Base-by-base conservation (phyloP, 164 flowering plant species). In the Macadamia integrifolia region DNA sequence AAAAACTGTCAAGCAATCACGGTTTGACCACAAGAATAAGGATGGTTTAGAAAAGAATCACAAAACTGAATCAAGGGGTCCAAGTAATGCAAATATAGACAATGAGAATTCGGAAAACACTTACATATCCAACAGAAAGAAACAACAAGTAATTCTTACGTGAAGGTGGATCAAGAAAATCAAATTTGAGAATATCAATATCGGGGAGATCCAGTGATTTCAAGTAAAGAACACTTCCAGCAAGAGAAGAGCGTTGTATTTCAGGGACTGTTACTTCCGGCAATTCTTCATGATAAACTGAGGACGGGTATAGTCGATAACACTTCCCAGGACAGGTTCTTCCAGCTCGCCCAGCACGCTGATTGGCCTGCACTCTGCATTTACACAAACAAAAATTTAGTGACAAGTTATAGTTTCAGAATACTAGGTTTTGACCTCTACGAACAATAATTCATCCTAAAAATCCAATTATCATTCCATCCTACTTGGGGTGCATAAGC, bases 291-390 rank as follows among this genome's bases (percentile, higher is more conserved):
- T 80, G 72, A 74, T 90, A 95, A 23, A 82, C 81, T 9, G n/a
- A 53, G 30, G 89, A 81, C 18, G 99, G 89, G 76, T 92, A 95
- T 60, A 95, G 72, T n/a, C 99, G 87, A 58, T 88, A 95, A 76
- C 99, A 95, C 78, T 92, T 90, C 66, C 98, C 99, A 67, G 96
- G 90, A 63, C 96, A 80, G 49, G 99, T 92, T 81, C 99, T 84
- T 79, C 98, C 99, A 74, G 97, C 99, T 78, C 98, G 80, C 62
- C 99, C 99, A 6, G 94, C 94, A 68, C 98, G 96, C 73, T 95
- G 99, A 80, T 86, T 83, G 62, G 99, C 98, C 79, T 95, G 99
- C 68, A 95, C 99, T 77, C 98, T 93, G 75, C 69, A 79, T 57
- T 55, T 46, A 62, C 17, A 61, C 53, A 65, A 69, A 28, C 44